Percentiles rank a stretch among this genome's conserved stretches.
These are phyloP conservation scores for Neurospora tetraspora DNA, from an alignment of 495 filamentous ascomycete genomes.

Conservation along the genomic window DNA sequence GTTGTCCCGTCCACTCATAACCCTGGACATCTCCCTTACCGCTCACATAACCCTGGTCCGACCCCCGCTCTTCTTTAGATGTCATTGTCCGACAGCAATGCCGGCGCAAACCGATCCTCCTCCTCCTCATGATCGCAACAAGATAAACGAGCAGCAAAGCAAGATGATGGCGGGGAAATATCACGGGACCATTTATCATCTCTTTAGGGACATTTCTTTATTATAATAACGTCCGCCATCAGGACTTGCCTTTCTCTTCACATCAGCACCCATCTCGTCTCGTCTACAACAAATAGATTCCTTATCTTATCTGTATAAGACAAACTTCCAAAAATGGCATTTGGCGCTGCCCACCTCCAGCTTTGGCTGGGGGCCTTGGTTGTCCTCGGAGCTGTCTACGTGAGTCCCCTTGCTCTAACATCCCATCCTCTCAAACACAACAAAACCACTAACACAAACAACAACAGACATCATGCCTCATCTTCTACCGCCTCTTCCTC, in stretches of 20 bases:
- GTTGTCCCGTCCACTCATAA: background rate
- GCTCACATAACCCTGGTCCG: background rate
- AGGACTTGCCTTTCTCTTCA: background rate
- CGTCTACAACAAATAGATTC: background rate
- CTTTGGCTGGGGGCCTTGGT: constrained; percentile 20
- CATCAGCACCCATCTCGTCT: background rate
- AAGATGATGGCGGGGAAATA: background rate
- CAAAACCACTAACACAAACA: background rate
- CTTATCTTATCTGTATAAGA: background rate
- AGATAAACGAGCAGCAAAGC: background rate
- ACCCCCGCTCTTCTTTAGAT: background rate
- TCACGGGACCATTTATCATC: background rate
- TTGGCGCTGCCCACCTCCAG: constrained; percentile 18
- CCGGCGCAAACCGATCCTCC: background rate
- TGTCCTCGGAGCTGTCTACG: constrained; percentile 12
- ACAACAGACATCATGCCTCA: constrained; percentile 19
- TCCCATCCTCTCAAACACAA: background rate
- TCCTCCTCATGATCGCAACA: background rate
- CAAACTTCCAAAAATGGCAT: constrained; percentile 9
- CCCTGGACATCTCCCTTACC: background rate
- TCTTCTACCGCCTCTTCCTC: constrained; percentile 46
- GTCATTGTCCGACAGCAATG: background rate
- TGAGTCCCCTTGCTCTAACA: background rate
- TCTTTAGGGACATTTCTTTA: background rate
- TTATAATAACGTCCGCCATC: background rate